Conservation (phyloP, 495 filamentous ascomycete genomes). For the Tuber calosporum region DNA sequence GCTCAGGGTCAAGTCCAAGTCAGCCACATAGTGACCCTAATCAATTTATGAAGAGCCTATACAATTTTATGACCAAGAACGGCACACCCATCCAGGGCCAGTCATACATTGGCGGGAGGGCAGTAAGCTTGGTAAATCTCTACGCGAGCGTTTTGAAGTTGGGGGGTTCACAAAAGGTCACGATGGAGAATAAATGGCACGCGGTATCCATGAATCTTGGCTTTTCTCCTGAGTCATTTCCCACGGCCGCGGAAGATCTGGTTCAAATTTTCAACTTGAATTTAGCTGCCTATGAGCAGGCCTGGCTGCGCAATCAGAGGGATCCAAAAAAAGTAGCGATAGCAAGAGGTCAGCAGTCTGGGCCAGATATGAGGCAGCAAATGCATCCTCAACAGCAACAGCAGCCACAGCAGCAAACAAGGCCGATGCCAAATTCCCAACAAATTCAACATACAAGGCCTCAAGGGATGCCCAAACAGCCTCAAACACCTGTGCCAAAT, state of each 20-base stretch:
- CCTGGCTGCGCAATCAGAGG: conserved; percentile 56
- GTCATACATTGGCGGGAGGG: conserved; percentile 62
- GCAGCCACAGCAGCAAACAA: conserved; percentile 43
- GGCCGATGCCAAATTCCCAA: conserved; percentile 42
- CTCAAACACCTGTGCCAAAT: conserved; percentile 38
- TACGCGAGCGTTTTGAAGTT: conserved; percentile 68
- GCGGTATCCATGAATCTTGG: conserved; percentile 61
- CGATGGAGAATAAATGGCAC: conserved; percentile 61
- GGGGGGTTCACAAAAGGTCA: conserved; percentile 70
- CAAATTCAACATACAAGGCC: conserved; percentile 43
- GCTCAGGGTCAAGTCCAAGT: conserved; percentile 22
- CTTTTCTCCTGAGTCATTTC: conserved; percentile 59
- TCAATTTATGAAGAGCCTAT: conserved; percentile 67
- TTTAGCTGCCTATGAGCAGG: conserved; percentile 64
- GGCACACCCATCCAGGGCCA: conserved; percentile 62
- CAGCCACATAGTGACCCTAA: conserved; percentile 51
- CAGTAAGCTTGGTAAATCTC: conserved; percentile 63
- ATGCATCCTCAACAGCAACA: conserved; percentile 44
- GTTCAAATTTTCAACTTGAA: conserved; percentile 67
- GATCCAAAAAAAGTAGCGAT: conserved; percentile 53
- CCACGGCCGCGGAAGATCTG: conserved; percentile 59
- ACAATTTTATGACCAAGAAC: conserved; percentile 62
- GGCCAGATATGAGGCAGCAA: conserved; percentile 44
- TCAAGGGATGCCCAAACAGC: conserved; percentile 46
- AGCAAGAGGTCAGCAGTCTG: conserved; percentile 44